Base-by-base conservation (phyloP, 805 yeast species). In the Saccharomycopsis fermentans region DNA sequence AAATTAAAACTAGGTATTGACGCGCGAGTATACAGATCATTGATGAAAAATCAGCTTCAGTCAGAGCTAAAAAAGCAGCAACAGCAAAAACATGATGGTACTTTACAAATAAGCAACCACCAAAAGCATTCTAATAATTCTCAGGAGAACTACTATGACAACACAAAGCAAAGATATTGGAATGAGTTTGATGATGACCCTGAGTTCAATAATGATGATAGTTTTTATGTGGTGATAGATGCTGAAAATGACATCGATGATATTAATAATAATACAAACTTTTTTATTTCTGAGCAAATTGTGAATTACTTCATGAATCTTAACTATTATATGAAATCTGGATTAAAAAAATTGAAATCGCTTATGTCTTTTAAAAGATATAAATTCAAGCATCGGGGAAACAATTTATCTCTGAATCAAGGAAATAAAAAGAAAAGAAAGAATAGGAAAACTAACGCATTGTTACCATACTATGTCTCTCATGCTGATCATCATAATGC, bases 161-260 rank as follows among this genome's bases (percentile, higher is more conserved):
- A 32, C 16, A 17, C 29, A 27, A 54, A 24, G 29, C 50, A 21
- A 5, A 39, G 63, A 43, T 61, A 61, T 34, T 61, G 63, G 63
- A 61, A 61, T 32, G 63, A 61, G 43, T 61, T 61, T 50, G 63
- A 61, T 39, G 63, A 61, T 48, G 52, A 58, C 51, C 63, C 62
- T 4, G 63, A 61, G 27, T 59, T 56, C 21, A 48, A 52, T 52
- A 54, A 60, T 24, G 36, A 55, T 21, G 47, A 39, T 14, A 52
- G 47, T 55, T 43, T 43, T 43, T 43, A 43, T 16, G 50, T 43
- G 4, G 43, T 14, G 36, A 52, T 26, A 14, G 34, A n/a, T 29
- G 36, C 36, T 40, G 62, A 58, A 26, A 56, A 56, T 32, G 55
- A 55, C 24, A 36, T 59, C 12, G 62, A 59, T 37, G 34, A 32